Percentiles rank a stretch among this genome's conserved stretches.
These are phyloP conservation scores for Leucosporidium scottii DNA, from an alignment of 768 basidiomycete species.

Conservation along the genomic window DNA sequence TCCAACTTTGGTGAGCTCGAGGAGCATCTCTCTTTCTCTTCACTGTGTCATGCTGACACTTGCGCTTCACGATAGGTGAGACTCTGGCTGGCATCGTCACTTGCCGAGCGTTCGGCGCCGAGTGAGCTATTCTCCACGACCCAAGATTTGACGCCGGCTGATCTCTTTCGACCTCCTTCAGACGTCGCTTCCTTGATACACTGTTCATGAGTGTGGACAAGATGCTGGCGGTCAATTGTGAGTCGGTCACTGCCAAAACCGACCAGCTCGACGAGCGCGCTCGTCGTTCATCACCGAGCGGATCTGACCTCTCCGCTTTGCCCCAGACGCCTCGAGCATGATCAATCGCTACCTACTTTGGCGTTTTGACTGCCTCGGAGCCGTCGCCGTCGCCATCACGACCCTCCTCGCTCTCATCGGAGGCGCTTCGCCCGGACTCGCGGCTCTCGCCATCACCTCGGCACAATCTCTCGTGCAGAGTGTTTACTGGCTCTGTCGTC, in stretches of 20 bases:
- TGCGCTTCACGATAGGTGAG: constrained; percentile 34
- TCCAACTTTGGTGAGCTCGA: constrained; percentile 44
- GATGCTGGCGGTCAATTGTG: constrained; percentile 51
- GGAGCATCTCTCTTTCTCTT: no score
- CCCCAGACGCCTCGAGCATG: constrained; percentile 51
- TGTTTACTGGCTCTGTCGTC: constrained; percentile 12
- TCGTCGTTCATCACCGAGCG: no score
- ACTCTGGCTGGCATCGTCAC: constrained; percentile 43
- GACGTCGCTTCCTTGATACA: constrained; percentile 64
- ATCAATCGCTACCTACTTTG: constrained; percentile 24
- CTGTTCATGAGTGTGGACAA: constrained; percentile 59
- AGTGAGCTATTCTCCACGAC: constrained; percentile 17
- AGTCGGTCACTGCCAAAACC: no score
- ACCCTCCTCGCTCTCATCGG: constrained; percentile 61
- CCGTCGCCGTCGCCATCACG: constrained; percentile 61
- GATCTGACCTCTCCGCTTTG: background rate
- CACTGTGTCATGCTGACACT: no score
- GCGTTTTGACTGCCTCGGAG: constrained; percentile 49
- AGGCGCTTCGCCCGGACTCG: constrained; percentile 54
- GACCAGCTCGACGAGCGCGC: no score
- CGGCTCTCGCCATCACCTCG: constrained; percentile 63
- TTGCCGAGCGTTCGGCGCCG: constrained; percentile 43
- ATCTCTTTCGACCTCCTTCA: background rate
- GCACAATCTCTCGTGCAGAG: constrained; percentile 46
- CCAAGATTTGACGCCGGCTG: no score